Base-by-base conservation (phyloP, 2,329 filamentous ascomycete species). In the Pseudocercospora fuligena region DNA sequence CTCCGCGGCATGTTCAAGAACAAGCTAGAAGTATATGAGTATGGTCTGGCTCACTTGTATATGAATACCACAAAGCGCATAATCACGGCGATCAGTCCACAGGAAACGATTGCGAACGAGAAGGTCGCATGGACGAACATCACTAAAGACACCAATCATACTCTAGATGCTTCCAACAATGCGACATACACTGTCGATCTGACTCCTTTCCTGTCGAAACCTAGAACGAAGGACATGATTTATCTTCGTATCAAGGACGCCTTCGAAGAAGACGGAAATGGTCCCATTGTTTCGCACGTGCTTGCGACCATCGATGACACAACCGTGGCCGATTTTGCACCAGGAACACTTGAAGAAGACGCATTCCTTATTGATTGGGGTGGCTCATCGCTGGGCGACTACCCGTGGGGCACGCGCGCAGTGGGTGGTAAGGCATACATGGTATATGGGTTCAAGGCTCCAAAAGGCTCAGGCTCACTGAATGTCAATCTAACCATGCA, bases 171-270 rank as follows among this genome's bases (percentile, higher is more conserved):
- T 19, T 29, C 51, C 16, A 56, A 56, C 11, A 56, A 56, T 27
- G 51, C 23, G 14, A 56, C 51, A 31, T 56, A 56, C 25, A 1
- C 51, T 7, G 9, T 56, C 12, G 27, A 56, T n/a, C 16, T 56
- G 27, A 56, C 27, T 31, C 5, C 51, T 12, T 21, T 49, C 27
- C 36, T 61, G 7, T n/a, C 3, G 1, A n/a, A 51, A n/a, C 3
- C n/a, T 11, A 8, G 9, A 16, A 5, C 25, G n/a, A 7, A 51
- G 4, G 59, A 25, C 12, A 19, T 21, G 59, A 19, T 61, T 12
- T 61, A 61, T 33, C 25, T 61, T 31, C 59, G 59, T 9, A 51
- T 61, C 25, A 61, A 51, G 27, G 59, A 61, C 16, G 59, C 59
- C 2, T 61, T 49, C 43, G 40, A 49, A 49, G 59, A 40, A 16